These are phyloP conservation scores for Nicotiana undulata DNA, from an alignment of 257 asterid genomes.

Conservation along the genomic window DNA sequence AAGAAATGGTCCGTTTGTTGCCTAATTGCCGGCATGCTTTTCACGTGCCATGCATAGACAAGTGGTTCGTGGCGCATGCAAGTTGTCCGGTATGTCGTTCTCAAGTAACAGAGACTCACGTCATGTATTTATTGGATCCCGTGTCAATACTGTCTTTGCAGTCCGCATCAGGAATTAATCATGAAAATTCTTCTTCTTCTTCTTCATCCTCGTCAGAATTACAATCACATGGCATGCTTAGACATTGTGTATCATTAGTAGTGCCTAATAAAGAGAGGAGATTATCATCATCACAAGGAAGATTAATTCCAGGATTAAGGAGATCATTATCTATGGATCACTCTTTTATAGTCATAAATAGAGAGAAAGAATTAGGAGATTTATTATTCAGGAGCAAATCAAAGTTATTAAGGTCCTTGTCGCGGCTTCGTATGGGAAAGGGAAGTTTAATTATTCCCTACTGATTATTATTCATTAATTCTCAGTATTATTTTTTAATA, in stretches of 20 bases:
- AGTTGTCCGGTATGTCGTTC: conserved; percentile 4
- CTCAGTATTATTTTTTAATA: background rate
- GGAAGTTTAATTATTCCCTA: conserved; percentile 27
- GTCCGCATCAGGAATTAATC: background rate
- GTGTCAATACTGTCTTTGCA: background rate
- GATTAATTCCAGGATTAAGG: conserved; percentile 22
- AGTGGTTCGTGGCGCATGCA: background rate
- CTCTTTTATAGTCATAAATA: conserved; percentile 12
- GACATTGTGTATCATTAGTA: conserved; percentile 25
- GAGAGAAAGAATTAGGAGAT: conserved; percentile 10
- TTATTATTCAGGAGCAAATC: conserved; percentile 18
- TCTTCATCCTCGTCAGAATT: background rate
- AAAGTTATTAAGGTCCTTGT: conserved; percentile 31
- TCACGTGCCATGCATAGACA: background rate
- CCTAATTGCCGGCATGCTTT: conserved; percentile 2
- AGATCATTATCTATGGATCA: conserved; percentile 59
- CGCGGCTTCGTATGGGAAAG: conserved; percentile 25
- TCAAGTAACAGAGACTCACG: background rate
- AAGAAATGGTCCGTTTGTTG: conserved; percentile 1
- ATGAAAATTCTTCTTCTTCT: background rate
- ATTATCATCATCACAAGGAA: background rate
- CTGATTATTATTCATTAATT: conserved; percentile 9
- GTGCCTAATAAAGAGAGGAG: conserved; percentile 17
- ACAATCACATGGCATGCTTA: conserved; percentile 14
- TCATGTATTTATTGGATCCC: background rate